Conservation (phyloP, 1,139 yeast species). For the Saccharomycopsis crataegensis region DNA sequence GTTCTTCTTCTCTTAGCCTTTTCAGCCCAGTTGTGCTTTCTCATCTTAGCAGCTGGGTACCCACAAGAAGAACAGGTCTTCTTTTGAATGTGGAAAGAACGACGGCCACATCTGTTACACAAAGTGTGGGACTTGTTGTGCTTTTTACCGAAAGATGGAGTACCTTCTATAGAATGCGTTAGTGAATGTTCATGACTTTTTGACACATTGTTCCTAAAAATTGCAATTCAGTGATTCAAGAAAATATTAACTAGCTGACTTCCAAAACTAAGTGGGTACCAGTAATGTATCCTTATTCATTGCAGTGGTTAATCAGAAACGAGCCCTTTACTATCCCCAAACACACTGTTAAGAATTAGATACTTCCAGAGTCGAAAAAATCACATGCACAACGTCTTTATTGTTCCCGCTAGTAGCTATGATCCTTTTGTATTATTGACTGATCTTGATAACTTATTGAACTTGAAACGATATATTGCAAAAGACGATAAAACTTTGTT, state of each 20-base stretch:
- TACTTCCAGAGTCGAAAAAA: no score
- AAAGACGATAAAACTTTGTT: no score
- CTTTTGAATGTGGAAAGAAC: conserved; percentile 99
- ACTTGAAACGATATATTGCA: no score
- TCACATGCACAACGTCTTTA: no score
- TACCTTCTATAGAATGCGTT: conserved; percentile 69
- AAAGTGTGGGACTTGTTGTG: conserved; percentile 99
- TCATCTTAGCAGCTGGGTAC: conserved; percentile 98
- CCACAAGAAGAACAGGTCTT: conserved; percentile 99
- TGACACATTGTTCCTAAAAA: not conserved
- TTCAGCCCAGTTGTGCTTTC: conserved; percentile 98
- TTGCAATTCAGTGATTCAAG: not conserved
- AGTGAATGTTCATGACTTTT: conserved; percentile 20
- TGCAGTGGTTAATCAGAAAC: not conserved
- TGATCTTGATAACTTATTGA: no score
- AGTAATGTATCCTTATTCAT: not conserved
- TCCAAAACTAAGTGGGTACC: not conserved
- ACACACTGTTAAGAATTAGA: no score
- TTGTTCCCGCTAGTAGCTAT: no score
- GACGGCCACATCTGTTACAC: conserved; percentile 99
- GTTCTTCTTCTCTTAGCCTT: conserved; percentile 99
- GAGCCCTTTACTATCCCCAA: no score
- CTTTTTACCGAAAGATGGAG: conserved; percentile 99
- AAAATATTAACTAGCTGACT: not conserved
- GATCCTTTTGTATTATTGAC: no score